Conservation (phyloP, 2,329 filamentous ascomycete genomes). For the Colletotrichum graminicola region DNA sequence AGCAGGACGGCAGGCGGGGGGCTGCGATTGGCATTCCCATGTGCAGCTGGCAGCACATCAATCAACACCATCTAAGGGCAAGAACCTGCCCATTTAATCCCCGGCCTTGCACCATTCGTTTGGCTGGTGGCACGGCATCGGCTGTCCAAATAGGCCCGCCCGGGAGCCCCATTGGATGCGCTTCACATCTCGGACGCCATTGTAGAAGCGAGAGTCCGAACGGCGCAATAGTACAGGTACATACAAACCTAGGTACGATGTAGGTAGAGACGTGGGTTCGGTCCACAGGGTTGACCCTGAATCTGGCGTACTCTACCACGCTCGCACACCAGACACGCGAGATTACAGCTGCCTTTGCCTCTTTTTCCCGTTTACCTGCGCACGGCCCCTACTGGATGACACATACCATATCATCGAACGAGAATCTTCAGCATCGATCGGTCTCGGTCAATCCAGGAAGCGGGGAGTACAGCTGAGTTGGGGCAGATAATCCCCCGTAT, state of each 20-base stretch:
- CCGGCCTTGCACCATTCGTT: conserved; percentile 19
- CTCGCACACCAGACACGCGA: not conserved
- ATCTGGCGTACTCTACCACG: conserved; percentile 1
- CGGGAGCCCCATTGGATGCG: conserved; percentile 10
- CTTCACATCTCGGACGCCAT: conserved; percentile 17
- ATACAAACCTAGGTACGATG: not conserved
- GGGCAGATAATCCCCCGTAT: not conserved
- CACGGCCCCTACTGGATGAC: not conserved
- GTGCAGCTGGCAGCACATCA: conserved; percentile 1
- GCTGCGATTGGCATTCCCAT: conserved; percentile 2
- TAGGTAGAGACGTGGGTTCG: conserved; percentile 15
- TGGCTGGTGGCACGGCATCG: not conserved
- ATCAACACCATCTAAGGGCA: conserved; percentile 1
- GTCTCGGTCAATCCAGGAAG: too few species aligned
- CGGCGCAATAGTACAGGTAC: conserved; percentile 18
- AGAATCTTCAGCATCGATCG: not conserved
- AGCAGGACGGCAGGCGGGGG: conserved; percentile 8
- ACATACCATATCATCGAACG: not conserved
- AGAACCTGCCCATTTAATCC: conserved; percentile 28
- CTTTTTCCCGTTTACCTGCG: conserved; percentile 14
- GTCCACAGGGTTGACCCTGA: not conserved
- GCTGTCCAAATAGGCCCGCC: not conserved
- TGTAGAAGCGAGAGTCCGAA: conserved; percentile 18
- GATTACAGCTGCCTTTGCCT: not conserved
- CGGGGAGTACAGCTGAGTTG: too few species aligned